phyloP scores from a whole-genome alignment of 2,329 filamentous ascomycete genomes.

The Claviceps sp. region DNA sequence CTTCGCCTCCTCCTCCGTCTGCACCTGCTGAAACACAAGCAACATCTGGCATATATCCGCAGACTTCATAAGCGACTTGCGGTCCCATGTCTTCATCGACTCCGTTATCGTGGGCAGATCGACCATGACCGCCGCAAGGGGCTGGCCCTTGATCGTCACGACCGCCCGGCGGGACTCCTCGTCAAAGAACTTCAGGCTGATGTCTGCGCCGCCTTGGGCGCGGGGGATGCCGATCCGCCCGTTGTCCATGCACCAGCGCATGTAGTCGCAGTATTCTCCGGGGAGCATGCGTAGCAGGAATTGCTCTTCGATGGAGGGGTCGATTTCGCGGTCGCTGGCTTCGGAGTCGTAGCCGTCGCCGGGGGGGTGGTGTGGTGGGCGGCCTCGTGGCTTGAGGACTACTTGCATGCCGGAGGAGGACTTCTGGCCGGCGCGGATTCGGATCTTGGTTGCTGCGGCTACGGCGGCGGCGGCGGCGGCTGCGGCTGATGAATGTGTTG shows the following conservation, averaged over 20 bases:
- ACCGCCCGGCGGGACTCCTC: conserved; percentile 59
- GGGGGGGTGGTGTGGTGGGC: conserved; percentile 51
- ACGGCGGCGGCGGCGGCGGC: conserved; percentile 1
- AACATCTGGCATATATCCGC: conserved; percentile 86
- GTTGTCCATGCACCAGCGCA: conserved; percentile 62
- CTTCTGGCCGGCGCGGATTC: conserved; percentile 30
- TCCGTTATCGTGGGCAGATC: conserved; percentile 81
- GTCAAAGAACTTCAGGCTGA: conserved; percentile 69
- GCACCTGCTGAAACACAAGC: conserved; percentile 57
- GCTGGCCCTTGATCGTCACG: conserved; percentile 52
- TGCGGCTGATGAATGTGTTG: not conserved
- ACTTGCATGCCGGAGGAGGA: conserved; percentile 19
- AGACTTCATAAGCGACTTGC: conserved; percentile 75
- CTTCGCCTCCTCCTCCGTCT: conserved; percentile 51
- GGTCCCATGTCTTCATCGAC: conserved; percentile 88
- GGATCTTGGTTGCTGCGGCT: conserved; percentile 35
- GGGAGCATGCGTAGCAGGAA: conserved; percentile 82
- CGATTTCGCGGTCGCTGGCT: conserved; percentile 75
- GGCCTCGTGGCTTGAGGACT: conserved; percentile 50
- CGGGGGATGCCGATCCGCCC: conserved; percentile 58
- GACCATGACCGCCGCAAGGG: conserved; percentile 67
- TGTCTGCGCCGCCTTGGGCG: conserved; percentile 56
- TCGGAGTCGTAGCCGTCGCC: conserved; percentile 96
- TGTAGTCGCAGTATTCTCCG: conserved; percentile 72
- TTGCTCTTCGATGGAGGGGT: conserved; percentile 80